phyloP scores from a whole-genome alignment of 345 rosid genomes.

The Eucalyptus camaldulensis region DNA sequence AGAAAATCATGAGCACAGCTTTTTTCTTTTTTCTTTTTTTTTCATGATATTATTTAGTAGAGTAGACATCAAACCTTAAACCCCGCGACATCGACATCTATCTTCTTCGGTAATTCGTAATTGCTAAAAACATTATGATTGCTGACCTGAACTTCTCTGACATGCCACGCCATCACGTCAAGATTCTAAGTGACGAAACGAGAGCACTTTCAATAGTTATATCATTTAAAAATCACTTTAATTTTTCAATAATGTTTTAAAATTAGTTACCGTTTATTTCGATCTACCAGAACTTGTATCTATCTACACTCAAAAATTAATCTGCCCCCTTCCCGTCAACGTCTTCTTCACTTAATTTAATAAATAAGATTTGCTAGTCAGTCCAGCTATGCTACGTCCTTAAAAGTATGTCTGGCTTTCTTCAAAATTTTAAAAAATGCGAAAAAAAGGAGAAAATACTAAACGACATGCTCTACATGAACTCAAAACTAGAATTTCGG shows the following conservation, averaged over 20 bases:
- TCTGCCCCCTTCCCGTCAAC: not conserved
- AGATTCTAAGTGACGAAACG: not conserved
- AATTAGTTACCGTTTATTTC: not conserved
- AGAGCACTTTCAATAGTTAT: not conserved
- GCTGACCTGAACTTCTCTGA: not conserved
- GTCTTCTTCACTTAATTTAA: not conserved
- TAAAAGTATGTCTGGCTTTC: not conserved
- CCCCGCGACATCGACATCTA: too few relatives aligned
- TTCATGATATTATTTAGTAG: not conserved
- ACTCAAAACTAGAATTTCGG: not conserved
- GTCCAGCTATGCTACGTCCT: not conserved
- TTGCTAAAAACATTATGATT: too few relatives aligned
- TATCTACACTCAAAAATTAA: not conserved
- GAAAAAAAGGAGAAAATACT: not conserved
- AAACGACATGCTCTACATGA: not conserved
- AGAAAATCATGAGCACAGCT: not conserved
- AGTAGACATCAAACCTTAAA: not conserved
- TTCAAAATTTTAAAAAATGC: not conserved
- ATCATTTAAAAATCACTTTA: not conserved
- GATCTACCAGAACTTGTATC: not conserved
- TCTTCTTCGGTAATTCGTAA: too few relatives aligned
- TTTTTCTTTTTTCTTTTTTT: fast-evolving
- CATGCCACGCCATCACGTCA: not conserved
- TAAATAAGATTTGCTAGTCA: not conserved
- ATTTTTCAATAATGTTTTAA: not conserved